Evolutionary conservation across 108 stramenopile genomes (phyloP).

Genomic region (Fistulifera pelliculosa): DNA sequence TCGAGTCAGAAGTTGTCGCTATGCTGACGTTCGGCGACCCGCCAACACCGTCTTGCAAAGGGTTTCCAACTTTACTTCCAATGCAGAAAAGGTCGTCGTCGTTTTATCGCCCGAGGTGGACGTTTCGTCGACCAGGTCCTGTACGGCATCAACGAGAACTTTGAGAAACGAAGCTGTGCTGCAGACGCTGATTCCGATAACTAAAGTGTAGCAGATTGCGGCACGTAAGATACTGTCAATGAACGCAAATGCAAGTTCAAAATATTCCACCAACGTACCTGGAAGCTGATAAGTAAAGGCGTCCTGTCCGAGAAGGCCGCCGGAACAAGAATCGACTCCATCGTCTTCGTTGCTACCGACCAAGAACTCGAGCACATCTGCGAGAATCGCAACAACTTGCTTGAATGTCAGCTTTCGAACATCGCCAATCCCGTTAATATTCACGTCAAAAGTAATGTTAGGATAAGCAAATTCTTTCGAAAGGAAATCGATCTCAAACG

Average conservation of each 20-base stretch:
- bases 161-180: conserved; percentile 5
- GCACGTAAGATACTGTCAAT: too few relatives aligned
- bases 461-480: not conserved
- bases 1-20: conserved; percentile 1
- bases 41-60: conserved; percentile 22
- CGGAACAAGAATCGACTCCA: conserved; percentile 29
- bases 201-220: too few relatives aligned
- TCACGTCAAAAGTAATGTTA: conserved; percentile 12
- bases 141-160: conserved; percentile 8
- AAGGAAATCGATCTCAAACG: conserved; percentile 13
- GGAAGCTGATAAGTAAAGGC: conserved; percentile 25
- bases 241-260: too few relatives aligned
- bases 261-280: conserved; percentile 11
- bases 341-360: conserved; percentile 15
- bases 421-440: conserved; percentile 24
- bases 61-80: conserved; percentile 15
- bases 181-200: conserved; percentile 3
- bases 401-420: conserved; percentile 18
- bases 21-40: conserved; percentile 8
- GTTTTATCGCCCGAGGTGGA: conserved; percentile 1
- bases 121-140: conserved; percentile 9
- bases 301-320: conserved; percentile 24
- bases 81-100: conserved; percentile 8
- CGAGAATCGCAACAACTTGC: conserved; percentile 20
- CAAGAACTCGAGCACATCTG: conserved; percentile 15